phyloP scores from a whole-genome alignment of 192 early-diverging fungal genomes.

The Jimgerdemannia flammicorona region DNA sequence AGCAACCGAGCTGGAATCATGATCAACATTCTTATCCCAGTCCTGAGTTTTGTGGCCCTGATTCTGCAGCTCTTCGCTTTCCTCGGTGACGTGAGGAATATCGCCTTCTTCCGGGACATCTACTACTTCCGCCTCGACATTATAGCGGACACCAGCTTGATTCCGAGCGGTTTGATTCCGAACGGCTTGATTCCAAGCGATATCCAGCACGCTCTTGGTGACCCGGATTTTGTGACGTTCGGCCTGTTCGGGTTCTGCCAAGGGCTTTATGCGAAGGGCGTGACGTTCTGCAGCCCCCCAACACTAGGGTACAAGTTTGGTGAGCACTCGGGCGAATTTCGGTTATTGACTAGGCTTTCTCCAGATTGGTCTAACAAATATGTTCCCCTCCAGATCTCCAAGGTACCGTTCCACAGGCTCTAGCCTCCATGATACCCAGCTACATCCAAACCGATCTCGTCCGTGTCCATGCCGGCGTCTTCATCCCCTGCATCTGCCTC shows the following conservation, averaged over 20 bases:
- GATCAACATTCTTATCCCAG: slow-evolving; percentile 9
- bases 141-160: too few relatives aligned
- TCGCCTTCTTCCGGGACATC: slow-evolving; percentile 3
- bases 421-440: background rate
- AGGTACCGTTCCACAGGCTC: background rate
- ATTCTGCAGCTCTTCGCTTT: slow-evolving; percentile 12
- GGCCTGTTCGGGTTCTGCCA: slow-evolving; percentile 12
- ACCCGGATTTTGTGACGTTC: slow-evolving; percentile 12
- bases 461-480: slow-evolving; percentile 6
- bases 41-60: slow-evolving; percentile 15
- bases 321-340: background rate
- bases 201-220: slow-evolving; percentile 1
- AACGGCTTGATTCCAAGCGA: too few relatives aligned
- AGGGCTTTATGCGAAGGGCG: background rate
- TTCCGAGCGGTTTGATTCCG: too few relatives aligned
- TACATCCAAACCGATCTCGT: background rate
- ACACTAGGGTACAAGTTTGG: slow-evolving; percentile 10
- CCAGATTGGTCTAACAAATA: background rate
- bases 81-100: slow-evolving; percentile 12
- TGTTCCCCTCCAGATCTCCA: background rate
- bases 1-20: background rate
- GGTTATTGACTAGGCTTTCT: background rate
- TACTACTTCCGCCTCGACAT: slow-evolving; percentile 12
- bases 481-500: slow-evolving; percentile 4
- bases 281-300: slow-evolving; percentile 8